Base-by-base conservation (phyloP, 768 basidiomycete genomes). In the Suillus weaverae region DNA sequence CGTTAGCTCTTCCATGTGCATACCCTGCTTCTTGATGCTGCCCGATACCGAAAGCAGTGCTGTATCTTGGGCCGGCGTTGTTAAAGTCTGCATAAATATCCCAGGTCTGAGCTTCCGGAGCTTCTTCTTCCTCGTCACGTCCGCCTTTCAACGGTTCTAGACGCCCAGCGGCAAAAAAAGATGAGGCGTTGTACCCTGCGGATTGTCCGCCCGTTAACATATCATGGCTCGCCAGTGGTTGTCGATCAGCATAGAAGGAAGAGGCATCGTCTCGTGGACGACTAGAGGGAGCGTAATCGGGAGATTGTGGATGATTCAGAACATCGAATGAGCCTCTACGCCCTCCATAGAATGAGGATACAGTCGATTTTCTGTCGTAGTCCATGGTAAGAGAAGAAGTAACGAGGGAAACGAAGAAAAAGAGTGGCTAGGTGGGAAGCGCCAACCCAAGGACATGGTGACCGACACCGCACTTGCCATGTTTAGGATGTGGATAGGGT, bases 71-170 rank as follows among this genome's bases (percentile, higher is more conserved):
- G 2, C 93, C 93, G 6, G 86, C 75, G 69, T 95, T 95, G 79
- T 95, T 95, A 77, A 95, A 95, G 77, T 95, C 93, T 26, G 93
- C 91, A 73, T 87, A 94, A 53, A 95, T 87, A 74, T 95, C 91
- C 87, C 90, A 94, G 39, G 81, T 80, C 18, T 77, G 80, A 50
- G 78, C 80, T 32, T 71, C 70, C n/a, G 70, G 74, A 14, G 68
- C 75, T 51, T 80, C 80, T 65, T 84, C 84, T 69, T 88, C 86
- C 72, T 93, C 92, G 68, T 92, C 91, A 62, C 83, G 78, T n/a
- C 88, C 90, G 10, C 87, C 89, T 72, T 91, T 92, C 67, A 93
- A 75, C 6, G 92, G 92, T 72, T 92, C 92, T 69, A 85, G 84
- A 66, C 92, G 81, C 16, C 89, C 92, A 38, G 83, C 81, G 64